Base-by-base conservation (phyloP, 208 protist genomes). In the Leishmania lainsoni region DNA sequence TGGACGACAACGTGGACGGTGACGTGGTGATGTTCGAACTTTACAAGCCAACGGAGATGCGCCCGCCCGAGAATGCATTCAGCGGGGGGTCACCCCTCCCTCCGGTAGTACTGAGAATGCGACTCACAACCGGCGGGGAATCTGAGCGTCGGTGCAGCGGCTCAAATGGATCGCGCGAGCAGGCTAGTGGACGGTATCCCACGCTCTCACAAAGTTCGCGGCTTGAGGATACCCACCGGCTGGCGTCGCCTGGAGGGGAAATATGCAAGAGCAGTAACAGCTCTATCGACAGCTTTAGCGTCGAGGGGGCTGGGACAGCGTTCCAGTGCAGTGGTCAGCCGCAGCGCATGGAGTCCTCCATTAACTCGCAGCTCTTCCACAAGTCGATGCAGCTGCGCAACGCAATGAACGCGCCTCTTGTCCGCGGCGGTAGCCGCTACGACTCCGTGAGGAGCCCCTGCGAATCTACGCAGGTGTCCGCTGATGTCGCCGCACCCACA, bases 311-410 rank as follows among this genome's bases (percentile, higher is more conserved):
- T n/a, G 52, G 56, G 42, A 35, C 42, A 5, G 10, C 39, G 10
- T 65, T 56, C 29, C 29, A 78, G 32, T 61, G 14, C 49, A 52
- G 10, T 35, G 71, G 54, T 20, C 78, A 81, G 65, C 82, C 82
- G 16, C 76, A 66, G 32, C 63, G 70, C 3, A 75, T 86, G 16
- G 78, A 86, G 20, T 68, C 82, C 45, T 86, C 82, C 51, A 68
- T 81, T 54, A 86, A 76, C 77, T 86, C 82, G 69, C 82, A 79
- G 63, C 78, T 81, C 32, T 68, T 79, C 2, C 73, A 76, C 29
- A 81, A 71, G 52, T 59, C 54, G 56, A 71, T 52, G 45, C 75
- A 45, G 58, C 58, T 10, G 52, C 75, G 35, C 58, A 78, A 65
- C 42, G 48, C 2, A 32, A 56, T 45, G 39, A 76, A 58, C 20